Evolutionary conservation across 2,329 filamentous ascomycete species (phyloP), one percentile per base, ranked within the genome.

Genomic region (Ampelomyces quisqualis): DNA sequence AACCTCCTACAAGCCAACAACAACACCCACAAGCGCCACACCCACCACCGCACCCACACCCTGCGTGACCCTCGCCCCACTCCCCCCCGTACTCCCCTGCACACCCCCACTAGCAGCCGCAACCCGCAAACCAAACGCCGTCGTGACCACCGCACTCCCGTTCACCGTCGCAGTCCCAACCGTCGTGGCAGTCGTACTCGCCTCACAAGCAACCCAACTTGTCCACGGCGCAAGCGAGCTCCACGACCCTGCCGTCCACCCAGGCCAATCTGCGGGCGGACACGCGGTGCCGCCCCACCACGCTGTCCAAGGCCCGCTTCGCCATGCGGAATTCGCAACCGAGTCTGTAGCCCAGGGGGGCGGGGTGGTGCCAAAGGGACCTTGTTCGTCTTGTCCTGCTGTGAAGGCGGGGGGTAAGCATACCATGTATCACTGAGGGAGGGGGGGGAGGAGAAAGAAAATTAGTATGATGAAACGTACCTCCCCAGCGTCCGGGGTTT

Each of bases 201-300:
- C 63, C 6, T 57, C 55, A 33, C 67, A 69, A 0, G 47, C 62
- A 3, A 33, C 38, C 67, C 67, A 69, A 4, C 50, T 60, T 5
- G 61, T 67, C 66, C 66, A 69, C 2, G 65, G 65, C 10, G 65
- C 61, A 24, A 36, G 37, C 8, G 62, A 68, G 18, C 53, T 56
- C 66, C 66, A 69, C 0, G 59, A 55, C 0, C 64, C 65, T 1
- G 53, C 45, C 5, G 66, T 68, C 65, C 65, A 69, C 3, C 66
- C 66, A 7, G 64, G 62, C 66, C 66, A 69, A 38, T 67, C 62
- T 1, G 53, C 51, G 0, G 49, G 45, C 1, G 65, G 65, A 23
- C 65, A 68, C 3, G 50, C 58, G 10, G 35, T 46, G 22, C 58
- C 61, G 13, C 43, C 64, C 64, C 64, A 69, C 65, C 65, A 68